A percentile compares a stretch with the other conserved stretches of the same genome.
Evolutionary conservation across 1,284 basidiomycete genomes (phyloP).

Genomic region (Apiotrichum mycotoxinovorans): DNA sequence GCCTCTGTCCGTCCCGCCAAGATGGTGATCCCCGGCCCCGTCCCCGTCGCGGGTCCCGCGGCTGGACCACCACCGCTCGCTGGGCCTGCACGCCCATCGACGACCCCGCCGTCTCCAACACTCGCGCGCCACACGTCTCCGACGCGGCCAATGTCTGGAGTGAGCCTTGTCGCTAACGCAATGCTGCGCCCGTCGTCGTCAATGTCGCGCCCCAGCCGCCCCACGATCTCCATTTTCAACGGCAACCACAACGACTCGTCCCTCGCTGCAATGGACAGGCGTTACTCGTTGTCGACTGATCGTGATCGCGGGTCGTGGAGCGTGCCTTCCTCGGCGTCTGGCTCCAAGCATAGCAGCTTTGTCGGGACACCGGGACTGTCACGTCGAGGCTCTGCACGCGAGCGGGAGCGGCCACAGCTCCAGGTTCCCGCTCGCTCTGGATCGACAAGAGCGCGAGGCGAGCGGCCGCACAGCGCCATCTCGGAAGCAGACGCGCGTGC

Average conservation of each 20-base stretch:
- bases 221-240: neutral
- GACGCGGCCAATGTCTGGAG: neutral
- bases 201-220: neutral
- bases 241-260: neutral
- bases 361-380: constrained; percentile 24
- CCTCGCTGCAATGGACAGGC: no score
- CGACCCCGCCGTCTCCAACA: neutral
- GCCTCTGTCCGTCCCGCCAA: no score
- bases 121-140: neutral
- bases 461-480: constrained; percentile 20
- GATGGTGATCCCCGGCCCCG: no score
- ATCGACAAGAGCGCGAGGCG: constrained; percentile 12
- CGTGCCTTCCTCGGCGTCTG: constrained; percentile 19
- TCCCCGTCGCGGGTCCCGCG: no score
- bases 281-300: neutral
- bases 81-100: neutral
- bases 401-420: constrained; percentile 5
- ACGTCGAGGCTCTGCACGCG: constrained; percentile 23
- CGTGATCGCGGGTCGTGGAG: constrained; percentile 1
- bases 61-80: neutral
- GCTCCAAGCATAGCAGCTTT: constrained; percentile 22
- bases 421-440: constrained; percentile 11
- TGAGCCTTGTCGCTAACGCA: neutral
- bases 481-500: constrained; percentile 20
- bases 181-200: neutral